Base-by-base conservation (phyloP, 2,329 filamentous ascomycete genomes). In the Cladosporium sp. region DNA sequence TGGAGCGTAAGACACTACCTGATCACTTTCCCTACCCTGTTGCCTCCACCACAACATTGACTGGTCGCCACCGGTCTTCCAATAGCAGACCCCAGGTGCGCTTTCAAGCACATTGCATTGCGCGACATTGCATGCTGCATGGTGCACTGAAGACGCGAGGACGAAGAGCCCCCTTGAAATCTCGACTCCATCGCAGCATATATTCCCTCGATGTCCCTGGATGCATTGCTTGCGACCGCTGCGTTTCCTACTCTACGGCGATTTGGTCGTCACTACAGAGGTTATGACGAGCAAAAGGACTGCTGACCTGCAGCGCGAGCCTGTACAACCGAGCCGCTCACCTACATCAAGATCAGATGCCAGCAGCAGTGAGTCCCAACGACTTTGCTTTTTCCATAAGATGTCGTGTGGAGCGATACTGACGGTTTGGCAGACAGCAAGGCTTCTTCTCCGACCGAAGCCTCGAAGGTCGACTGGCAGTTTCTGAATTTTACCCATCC, bases 401-500 rank as follows among this genome's bases (percentile, higher is more conserved):
- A 43, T 11, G 28, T 28, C 28, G n/a, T 28, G 42, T 28, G 9
- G 3, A 22, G 13, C 10, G 16, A 28, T 19, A 43, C 19, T 43
- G 9, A 28, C 28, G 7, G 10, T 32, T 13, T 16, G 14, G 34
- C 46, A 66, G 65, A 57, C 53, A 66, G 59, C 53, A 56, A 59
- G 42, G 52, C 59, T 9, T 53, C 56, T 33, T 58, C 59, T 11
- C 58, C 56, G 14, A 18, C 32, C 22, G 58, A 62, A 35, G 40
- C 48, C 14, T 18, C 53, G 52, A 59, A 56, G 32, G 65, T 66
- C 43, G 63, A 66, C 56, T 67, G 65, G 55, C 64, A 66, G 38
- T 67, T 67, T 45, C 56, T 67, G 22, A 67, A 67, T 57, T 67
- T 67, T 59, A 64, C 58, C 31, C 64, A 69, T 50, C 67, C 67